Evolutionary conservation across 2,329 filamentous ascomycete genomes (phyloP), one percentile per base, ranked within the genome.

Genomic region (Trichoderma koningii): DNA sequence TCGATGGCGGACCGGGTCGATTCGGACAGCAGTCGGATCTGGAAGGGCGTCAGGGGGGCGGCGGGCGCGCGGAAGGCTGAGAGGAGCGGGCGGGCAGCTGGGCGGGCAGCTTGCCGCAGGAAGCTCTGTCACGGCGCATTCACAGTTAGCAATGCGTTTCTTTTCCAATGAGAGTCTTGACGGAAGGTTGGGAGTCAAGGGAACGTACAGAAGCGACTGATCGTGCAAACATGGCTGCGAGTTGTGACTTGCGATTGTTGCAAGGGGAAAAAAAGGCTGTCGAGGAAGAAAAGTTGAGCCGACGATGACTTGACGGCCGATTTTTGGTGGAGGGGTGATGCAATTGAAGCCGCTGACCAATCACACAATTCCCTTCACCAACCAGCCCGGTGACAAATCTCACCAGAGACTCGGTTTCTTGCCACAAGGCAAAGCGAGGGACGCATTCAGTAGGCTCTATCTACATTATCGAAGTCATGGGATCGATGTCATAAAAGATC

Each of bases 1-100:
- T 97, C 92, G 73, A 99, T 99, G 28, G 93, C 93, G 45, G 87
- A 79, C 68, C 85, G 87, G 12, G 91, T 95, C 74, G 92, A 86
- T 71, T 89, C 85, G 38, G 94, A 97, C 55, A 99, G 85, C 47
- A 92, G 84, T 65, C 93, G 89, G 66, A 84, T 79, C 68, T 83
- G 82, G 72, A 77, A 71, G 55, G 74, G 73, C 51, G 72, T 70
- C 50, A 73, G 66, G 60, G 71, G 71, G 19, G 66, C 62, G 56
- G 67, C 15, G 63, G 68, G 59, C 15, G 69, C 64, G 66, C 71
- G 70, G 69, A 73, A 69, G 66, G 68, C 47, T 63, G 50, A 67
- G 66, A 66, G 67, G 59, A 66, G 69, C 67, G 61, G 70, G 71
- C 67, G 71, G 64, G 72, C 70, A 38, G 72, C 72, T 57, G 77